Percentiles rank a stretch among this genome's conserved stretches.
phyloP scores from a whole-genome alignment of 176 grass and related monocot species.

The Musa beccarii region DNA sequence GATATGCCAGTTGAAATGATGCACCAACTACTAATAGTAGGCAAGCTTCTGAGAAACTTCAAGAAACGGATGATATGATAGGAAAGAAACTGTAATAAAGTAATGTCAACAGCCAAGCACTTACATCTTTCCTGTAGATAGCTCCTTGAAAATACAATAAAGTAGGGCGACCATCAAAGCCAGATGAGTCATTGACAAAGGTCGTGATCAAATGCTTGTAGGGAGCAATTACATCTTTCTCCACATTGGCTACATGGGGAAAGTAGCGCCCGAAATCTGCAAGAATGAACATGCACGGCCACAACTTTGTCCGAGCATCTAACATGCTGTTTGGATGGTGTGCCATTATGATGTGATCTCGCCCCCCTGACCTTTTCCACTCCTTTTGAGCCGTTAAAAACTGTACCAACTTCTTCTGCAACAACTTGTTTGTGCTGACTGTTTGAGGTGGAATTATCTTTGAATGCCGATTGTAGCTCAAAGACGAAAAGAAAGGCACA shows the following conservation, averaged over 20 bases:
- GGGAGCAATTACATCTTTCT: slow-evolving; percentile 79
- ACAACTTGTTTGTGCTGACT: slow-evolving; percentile 37
- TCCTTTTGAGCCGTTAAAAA: slow-evolving; percentile 44
- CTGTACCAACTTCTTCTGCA: slow-evolving; percentile 64
- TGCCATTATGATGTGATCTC: slow-evolving; percentile 68
- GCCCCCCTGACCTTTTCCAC: slow-evolving; percentile 61
- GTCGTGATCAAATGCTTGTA: slow-evolving; percentile 74
- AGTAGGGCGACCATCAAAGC: slow-evolving; percentile 54
- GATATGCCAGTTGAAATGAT: background rate
- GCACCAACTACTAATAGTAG: background rate
- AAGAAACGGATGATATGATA: background rate
- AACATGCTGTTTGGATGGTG: slow-evolving; percentile 96
- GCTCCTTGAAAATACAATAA: slow-evolving; percentile 81
- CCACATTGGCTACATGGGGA: slow-evolving; percentile 66
- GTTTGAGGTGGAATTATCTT: slow-evolving; percentile 41
- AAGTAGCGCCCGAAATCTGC: slow-evolving; percentile 87
- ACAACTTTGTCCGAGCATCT: slow-evolving; percentile 44
- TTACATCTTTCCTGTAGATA: slow-evolving; percentile 98
- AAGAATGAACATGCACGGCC: slow-evolving; percentile 56
- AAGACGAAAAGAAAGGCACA: slow-evolving; percentile 83
- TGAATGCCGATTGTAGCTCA: slow-evolving; percentile 87
- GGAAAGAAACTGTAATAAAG: background rate
- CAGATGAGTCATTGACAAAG: slow-evolving; percentile 51
- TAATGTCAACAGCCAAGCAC: background rate
- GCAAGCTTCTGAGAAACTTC: too few relatives aligned